Conservation (phyloP, 331 rosid species). For the Malus hybrid region DNA sequence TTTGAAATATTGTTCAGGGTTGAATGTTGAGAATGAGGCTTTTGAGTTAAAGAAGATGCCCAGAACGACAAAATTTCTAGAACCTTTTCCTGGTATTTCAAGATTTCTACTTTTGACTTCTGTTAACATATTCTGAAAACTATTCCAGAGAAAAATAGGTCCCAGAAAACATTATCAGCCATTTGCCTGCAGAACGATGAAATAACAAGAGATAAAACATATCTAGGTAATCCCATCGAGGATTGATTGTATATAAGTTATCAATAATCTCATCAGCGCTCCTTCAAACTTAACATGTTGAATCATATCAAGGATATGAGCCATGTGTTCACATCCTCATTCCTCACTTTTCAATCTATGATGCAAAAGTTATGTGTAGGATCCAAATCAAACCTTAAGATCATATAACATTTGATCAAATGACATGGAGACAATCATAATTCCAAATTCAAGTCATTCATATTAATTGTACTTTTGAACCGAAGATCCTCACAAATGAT, state of each 20-base stretch:
- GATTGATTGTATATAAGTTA: background rate
- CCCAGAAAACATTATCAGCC: background rate
- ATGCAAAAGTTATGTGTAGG: background rate
- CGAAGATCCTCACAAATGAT: background rate
- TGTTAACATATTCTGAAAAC: background rate
- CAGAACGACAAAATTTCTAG: background rate
- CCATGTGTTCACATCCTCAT: background rate
- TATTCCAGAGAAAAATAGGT: background rate
- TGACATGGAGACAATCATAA: background rate
- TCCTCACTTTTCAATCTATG: background rate
- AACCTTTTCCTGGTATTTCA: background rate
- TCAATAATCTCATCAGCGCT: background rate
- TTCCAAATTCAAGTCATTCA: background rate
- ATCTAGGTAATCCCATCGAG: background rate
- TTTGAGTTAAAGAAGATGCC: background rate
- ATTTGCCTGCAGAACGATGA: background rate
- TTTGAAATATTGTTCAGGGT: background rate
- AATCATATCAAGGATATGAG: background rate
- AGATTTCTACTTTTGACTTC: background rate
- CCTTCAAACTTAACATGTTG: background rate
- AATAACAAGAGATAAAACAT: background rate
- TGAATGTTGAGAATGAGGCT: background rate
- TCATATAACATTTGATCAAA: background rate
- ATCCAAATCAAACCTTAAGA: background rate
- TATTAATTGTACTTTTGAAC: background rate